Conservation (phyloP, 805 yeast species). For the Ogataea populi-albae region DNA sequence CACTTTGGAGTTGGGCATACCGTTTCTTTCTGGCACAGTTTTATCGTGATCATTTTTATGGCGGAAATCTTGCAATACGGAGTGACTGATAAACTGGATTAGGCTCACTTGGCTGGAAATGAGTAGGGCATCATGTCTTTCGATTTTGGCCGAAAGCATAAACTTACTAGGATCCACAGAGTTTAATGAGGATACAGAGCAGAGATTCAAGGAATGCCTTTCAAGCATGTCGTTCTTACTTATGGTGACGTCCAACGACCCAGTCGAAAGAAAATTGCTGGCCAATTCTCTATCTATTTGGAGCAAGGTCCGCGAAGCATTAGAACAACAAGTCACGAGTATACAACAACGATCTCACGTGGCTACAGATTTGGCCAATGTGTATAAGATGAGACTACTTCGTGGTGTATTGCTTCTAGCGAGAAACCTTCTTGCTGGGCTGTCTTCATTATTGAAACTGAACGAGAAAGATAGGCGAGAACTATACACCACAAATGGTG, state of each 20-base stretch:
- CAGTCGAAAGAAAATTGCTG: constrained; percentile 14
- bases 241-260: constrained; percentile 12
- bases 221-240: constrained; percentile 13
- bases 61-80: too few species aligned
- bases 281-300: constrained; percentile 22
- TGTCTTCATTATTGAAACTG: constrained; percentile 9
- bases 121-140: constrained; percentile 16
- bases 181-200: not conserved
- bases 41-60: too few species aligned
- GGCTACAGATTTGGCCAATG: constrained; percentile 2
- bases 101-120: too few species aligned
- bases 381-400: constrained; percentile 15
- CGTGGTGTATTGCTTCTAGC: constrained; percentile 24
- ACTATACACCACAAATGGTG: constrained; percentile 10
- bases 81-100: too few species aligned
- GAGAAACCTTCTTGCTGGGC: constrained; percentile 24
- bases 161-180: constrained; percentile 6
- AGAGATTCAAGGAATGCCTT: constrained; percentile 12
- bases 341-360: constrained; percentile 1
- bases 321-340: constrained; percentile 4
- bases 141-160: constrained; percentile 16
- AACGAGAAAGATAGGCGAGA: constrained; percentile 9
- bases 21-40: too few species aligned
- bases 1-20: too few species aligned
- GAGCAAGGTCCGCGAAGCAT: constrained; percentile 17